Evolutionary conservation across 2,329 filamentous ascomycete genomes (phyloP).

Genomic region (Hypoxylon sp.): DNA sequence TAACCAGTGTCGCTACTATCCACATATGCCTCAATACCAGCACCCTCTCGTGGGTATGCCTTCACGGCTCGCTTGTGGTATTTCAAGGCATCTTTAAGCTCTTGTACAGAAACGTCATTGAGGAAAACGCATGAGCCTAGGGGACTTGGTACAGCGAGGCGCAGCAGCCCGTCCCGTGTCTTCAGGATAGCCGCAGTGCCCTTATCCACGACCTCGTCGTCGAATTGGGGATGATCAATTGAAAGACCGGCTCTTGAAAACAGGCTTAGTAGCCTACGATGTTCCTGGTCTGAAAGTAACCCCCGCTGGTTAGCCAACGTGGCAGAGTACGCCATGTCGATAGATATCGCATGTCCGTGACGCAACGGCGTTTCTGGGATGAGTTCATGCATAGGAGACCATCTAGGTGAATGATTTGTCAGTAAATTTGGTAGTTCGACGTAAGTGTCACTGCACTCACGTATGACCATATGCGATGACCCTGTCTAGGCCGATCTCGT

Average conservation of each 20-base stretch:
- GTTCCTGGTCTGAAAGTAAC: conserved; percentile 66
- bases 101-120: conserved; percentile 70
- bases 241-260: conserved; percentile 76
- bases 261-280: conserved; percentile 68
- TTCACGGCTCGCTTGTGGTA: conserved; percentile 72
- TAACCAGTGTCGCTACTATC: conserved; percentile 74
- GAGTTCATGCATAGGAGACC: conserved; percentile 77
- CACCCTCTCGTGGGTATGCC: conserved; percentile 68
- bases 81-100: conserved; percentile 67
- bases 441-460: conserved; percentile 48
- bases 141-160: conserved; percentile 73
- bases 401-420: conserved; percentile 51
- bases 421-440: not conserved
- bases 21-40: conserved; percentile 73
- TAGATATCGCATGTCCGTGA: conserved; percentile 77
- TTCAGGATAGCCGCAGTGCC: conserved; percentile 75
- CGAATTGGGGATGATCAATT: conserved; percentile 75
- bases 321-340: conserved; percentile 79
- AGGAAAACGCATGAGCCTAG: conserved; percentile 73
- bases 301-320: conserved; percentile 72
- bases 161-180: conserved; percentile 73
- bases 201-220: conserved; percentile 70
- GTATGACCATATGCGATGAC: conserved; percentile 80
- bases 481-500: conserved; percentile 75
- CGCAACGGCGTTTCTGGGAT: conserved; percentile 73